Base-by-base conservation (phyloP, 352 stramenopile genomes). In the Globisporangium carolinianum region DNA sequence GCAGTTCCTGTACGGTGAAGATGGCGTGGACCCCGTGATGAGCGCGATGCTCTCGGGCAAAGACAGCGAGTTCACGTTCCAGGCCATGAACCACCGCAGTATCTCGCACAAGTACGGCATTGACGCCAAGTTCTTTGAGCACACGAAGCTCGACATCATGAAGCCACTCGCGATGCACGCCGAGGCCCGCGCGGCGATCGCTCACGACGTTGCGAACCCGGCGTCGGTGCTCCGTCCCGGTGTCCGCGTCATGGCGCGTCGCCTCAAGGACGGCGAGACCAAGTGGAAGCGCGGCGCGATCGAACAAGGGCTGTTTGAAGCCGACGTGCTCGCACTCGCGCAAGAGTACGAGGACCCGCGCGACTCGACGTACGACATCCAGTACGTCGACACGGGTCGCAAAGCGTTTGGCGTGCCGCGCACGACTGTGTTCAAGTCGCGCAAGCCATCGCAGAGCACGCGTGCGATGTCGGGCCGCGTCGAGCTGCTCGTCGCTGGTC, bases 1-100 rank as follows among this genome's bases (percentile, higher is more conserved):
- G 52, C 97, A 99, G 72, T 99, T 99, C 66, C 60, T 99, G 15
- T 99, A 99, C 63, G 97, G 98, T 45, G 98, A 99, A 63, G 97
- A 99, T 73, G 97, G 97, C 37, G 80, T 99, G 18, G 98, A 99
- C 74, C 93, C 97, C 5, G 94, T 97, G 37, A 93, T 98, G 66
- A 89, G 89, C 52, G 87, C 93, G n/a, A 96, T 95, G 74, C 76
- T 99, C 24, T 96, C 95, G 54, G 97, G 95, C 56, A 96, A 97
- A 54, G 83, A 91, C 67, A 68, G 74, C 5, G 78, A 97, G 51
- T 96, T 99, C 59, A 81, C 87, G 53, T 99, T 98, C 76, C 88
- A 98, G 62, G 94, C 95, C 11, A 93, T 97, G 74, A 99, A 99
- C 75, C 83, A 98, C 66, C 82, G 93, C 58, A 96, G 94, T 50